Evolutionary conservation across 129 eudicot species (phyloP).

Genomic region (Flaveria sonorensis): DNA sequence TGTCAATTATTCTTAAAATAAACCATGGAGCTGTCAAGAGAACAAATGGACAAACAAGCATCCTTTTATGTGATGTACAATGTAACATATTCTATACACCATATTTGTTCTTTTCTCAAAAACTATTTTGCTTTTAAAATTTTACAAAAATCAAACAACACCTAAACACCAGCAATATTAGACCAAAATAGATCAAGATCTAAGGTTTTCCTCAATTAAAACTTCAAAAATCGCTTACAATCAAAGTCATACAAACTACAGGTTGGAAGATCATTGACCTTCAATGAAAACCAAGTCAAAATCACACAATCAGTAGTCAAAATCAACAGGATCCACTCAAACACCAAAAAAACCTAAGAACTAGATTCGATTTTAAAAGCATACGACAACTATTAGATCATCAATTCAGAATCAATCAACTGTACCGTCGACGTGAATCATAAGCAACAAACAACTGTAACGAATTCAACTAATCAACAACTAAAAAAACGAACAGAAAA

Average conservation of each 20-base stretch:
- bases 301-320: conserved; percentile 8
- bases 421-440: background rate
- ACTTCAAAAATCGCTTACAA: background rate
- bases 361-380: conserved; percentile 15
- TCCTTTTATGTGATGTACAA: conserved; percentile 14
- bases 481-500: background rate
- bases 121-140: background rate
- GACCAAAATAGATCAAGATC: background rate
- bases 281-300: background rate
- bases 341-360: background rate
- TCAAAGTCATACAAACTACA: background rate
- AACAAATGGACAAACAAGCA: conserved; percentile 11
- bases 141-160: background rate
- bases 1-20: conserved; percentile 8
- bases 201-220: background rate
- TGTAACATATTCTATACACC: conserved; percentile 18
- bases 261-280: background rate
- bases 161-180: background rate
- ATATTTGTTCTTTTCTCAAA: background rate
- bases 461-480: background rate
- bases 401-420: background rate
- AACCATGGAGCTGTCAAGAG: background rate
- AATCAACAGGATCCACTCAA: background rate
- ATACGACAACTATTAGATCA: background rate
- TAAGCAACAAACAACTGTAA: background rate